Evolutionary conservation across 495 filamentous ascomycete genomes (phyloP).

Genomic region (Podospora anserina): DNA sequence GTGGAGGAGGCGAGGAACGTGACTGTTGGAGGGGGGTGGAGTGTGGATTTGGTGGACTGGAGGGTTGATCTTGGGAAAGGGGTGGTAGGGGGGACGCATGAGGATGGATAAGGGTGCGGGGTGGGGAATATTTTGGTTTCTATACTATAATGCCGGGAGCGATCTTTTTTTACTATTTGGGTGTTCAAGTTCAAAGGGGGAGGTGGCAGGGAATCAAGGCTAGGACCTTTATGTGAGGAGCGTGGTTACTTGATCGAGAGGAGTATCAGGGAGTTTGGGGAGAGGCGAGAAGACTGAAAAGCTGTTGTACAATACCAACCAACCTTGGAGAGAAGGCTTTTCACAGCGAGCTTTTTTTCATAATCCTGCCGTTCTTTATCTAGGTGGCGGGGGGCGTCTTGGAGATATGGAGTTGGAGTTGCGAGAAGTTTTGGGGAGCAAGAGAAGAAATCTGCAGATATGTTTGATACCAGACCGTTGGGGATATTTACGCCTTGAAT

Average conservation of each 20-base stretch:
- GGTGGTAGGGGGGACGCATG: slow-evolving; percentile 11
- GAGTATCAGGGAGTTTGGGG: background rate
- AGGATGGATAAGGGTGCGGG: background rate
- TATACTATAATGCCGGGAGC: background rate
- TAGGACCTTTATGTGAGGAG: background rate
- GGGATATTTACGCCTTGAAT: background rate
- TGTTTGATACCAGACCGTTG: background rate
- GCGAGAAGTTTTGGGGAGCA: no score
- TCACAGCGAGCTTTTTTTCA: no score
- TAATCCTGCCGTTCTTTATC: no score
- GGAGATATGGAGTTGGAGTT: background rate
- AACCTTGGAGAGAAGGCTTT: background rate
- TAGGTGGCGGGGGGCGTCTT: background rate
- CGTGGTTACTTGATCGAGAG: background rate
- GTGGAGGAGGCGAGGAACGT: slow-evolving; percentile 39
- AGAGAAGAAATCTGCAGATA: background rate
- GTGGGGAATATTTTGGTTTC: background rate
- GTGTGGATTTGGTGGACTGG: slow-evolving; percentile 48
- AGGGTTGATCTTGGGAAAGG: slow-evolving; percentile 16
- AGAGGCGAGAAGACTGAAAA: background rate
- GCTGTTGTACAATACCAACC: background rate
- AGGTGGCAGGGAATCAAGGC: background rate
- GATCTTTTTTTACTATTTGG: background rate
- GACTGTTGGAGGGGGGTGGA: slow-evolving; percentile 41
- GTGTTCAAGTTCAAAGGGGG: no score